Evolutionary conservation across 2,329 filamentous ascomycete genomes (phyloP), one percentile per base, ranked within the genome.

Genomic region (Pyrenochaeta sp.): DNA sequence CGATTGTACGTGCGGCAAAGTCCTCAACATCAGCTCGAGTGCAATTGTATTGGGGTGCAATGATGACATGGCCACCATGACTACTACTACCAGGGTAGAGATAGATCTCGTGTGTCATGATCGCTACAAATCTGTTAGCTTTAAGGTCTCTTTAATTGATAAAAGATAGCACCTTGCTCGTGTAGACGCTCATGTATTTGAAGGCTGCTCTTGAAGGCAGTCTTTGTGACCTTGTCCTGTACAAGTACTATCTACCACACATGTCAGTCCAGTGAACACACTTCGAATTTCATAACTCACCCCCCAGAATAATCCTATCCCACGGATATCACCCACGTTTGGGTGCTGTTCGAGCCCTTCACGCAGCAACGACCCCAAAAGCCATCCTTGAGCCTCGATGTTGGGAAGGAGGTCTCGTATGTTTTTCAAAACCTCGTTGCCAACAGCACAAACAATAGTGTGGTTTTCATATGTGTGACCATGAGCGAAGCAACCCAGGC

Each of bases 1-100:
- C n/a, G n/a, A n/a, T n/a, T n/a, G n/a, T n/a, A n/a, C n/a, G n/a
- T n/a, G n/a, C n/a, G n/a, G n/a, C n/a, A n/a, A n/a, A n/a, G n/a
- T n/a, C n/a, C n/a, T n/a, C n/a, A n/a, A n/a, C n/a, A n/a, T n/a
- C n/a, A n/a, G n/a, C n/a, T n/a, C n/a, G n/a, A n/a, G n/a, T n/a
- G n/a, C n/a, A n/a, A n/a, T 85, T 91, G 76, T 88, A 92, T 0
- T 90, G 83, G 5, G 91, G 91, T 1, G 89, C 85, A 9, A 93
- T 68, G 27, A 93, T 81, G 36, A 92, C 79, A 72, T 91, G 89
- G 68, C 93, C 91, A 9, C 90, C 90, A 1, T 72, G 0, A 81
- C 85, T 87, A 1, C 89, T 89, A 0, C 79, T 78, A 0, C 88
- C 88, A 1, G 86, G 86, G 69, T 91, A 92, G 2, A 91, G 68